Evolutionary conservation across 805 yeast species (phyloP), one percentile per base, ranked within the genome.

Genomic region (Candida dendrica): DNA sequence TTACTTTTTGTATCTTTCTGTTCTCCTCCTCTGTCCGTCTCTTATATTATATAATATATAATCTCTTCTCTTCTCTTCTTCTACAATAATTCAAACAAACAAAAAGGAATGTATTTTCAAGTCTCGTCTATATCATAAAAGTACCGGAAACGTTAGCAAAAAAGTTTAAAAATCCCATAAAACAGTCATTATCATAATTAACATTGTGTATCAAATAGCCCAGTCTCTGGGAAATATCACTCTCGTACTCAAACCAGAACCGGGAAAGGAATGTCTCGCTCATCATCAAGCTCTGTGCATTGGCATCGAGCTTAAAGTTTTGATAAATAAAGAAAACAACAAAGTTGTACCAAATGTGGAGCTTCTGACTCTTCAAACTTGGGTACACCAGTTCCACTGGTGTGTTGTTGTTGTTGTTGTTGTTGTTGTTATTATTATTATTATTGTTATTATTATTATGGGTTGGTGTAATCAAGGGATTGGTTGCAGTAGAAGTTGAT

Each of bases 301-400:
- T 36, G 2, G n/a, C 17, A 9, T 34, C 19, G 13, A 46, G 15
- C 14, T 35, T 39, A 40, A 47, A 49, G 11, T 45, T 38, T n/a
- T 35, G 40, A 11, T 35, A 11, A 4, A 54, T 42, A 46, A 45
- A 51, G 3, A 30, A 33, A 2, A 52, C 9, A 1, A 42, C 38
- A 33, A 34, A 51, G 34, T 49, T 49, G 40, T 49, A 52, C 42
- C 48, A 50, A 15, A 47, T 31, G 34, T 51, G 56, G 7, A 50
- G 34, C 14, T 53, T 40, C 38, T 45, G 47, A 4, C 37, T 36
- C 32, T 47, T 48, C 35, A 45, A 27, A 31, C 33, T 44, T 29
- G 41, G 40, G 31, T 42, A 52, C 10, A 42, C 41, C 10, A 49
- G n/a, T 34, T 8, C 27, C 7, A 7, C 27, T 24, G 27, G 27